A percentile compares a stretch with the other conserved stretches of the same genome.
phyloP scores from a whole-genome alignment of 768 basidiomycete genomes.

The Macrocybe gigantea region DNA sequence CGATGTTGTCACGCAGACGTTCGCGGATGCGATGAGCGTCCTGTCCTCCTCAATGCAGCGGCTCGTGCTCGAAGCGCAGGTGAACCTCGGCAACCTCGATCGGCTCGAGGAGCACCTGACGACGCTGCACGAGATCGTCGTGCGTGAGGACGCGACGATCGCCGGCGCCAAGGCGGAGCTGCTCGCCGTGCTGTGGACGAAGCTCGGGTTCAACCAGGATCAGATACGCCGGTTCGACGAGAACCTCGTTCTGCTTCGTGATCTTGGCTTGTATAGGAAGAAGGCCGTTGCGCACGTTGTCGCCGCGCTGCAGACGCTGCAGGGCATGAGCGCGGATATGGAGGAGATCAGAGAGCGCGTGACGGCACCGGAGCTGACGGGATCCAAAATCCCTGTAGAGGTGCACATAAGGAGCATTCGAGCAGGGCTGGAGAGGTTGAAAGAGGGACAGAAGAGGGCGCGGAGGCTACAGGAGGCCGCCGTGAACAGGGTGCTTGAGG shows the following conservation, averaged over 20 bases:
- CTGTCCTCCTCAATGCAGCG: slow-evolving; percentile 46
- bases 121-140: slow-evolving; percentile 51
- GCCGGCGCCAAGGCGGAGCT: slow-evolving; percentile 43
- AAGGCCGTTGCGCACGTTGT: slow-evolving; percentile 63
- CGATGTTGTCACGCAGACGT: slow-evolving; percentile 46
- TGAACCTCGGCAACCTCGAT: slow-evolving; percentile 48
- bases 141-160: slow-evolving; percentile 49
- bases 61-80: slow-evolving; percentile 64
- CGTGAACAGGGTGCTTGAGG: slow-evolving; percentile 22
- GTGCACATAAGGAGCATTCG: slow-evolving; percentile 74
- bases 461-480: slow-evolving; percentile 39
- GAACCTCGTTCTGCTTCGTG: slow-evolving; percentile 48
- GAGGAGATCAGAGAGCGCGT: slow-evolving; percentile 72
- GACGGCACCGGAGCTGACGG: slow-evolving; percentile 58
- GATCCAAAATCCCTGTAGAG: slow-evolving; percentile 56
- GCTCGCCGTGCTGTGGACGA: slow-evolving; percentile 66
- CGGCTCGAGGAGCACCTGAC: slow-evolving; percentile 56
- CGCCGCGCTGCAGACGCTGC: slow-evolving; percentile 54
- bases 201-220: slow-evolving; percentile 53
- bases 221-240: slow-evolving; percentile 42
- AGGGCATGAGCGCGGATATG: slow-evolving; percentile 66
- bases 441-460: slow-evolving; percentile 50
- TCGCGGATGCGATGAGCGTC: slow-evolving; percentile 57
- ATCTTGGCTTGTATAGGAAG: slow-evolving; percentile 51
- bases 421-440: slow-evolving; percentile 55